phyloP scores from a whole-genome alignment of 257 asterid species.

The Gynochthodes officinalis region DNA sequence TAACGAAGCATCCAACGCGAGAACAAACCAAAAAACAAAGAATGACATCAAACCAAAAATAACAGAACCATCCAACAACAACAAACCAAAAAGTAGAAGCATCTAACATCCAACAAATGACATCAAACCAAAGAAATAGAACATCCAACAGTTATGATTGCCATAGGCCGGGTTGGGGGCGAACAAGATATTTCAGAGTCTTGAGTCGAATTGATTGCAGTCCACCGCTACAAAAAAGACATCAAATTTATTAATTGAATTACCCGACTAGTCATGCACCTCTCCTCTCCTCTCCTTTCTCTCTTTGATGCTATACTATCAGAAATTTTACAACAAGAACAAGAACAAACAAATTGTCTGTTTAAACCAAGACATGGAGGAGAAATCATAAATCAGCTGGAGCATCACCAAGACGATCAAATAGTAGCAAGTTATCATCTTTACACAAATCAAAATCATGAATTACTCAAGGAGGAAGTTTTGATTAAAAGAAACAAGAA shows the following conservation, averaged over 20 bases:
- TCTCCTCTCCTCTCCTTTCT: too few species aligned
- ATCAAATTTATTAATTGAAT: not conserved
- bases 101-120: too few species aligned
- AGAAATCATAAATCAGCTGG: not conserved
- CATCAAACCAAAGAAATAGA: too few species aligned
- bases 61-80: too few species aligned
- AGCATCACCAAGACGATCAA: not conserved
- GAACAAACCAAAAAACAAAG: too few species aligned
- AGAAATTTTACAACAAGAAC: not conserved
- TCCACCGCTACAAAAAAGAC: not conserved
- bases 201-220: constrained; percentile 1
- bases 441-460: not conserved
- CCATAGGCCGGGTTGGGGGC: constrained; percentile 46
- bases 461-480: constrained; percentile 9
- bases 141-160: constrained; percentile 38
- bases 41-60: too few species aligned
- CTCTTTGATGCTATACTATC: constrained; percentile 10
- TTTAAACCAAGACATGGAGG: not conserved
- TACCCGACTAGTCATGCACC: too few species aligned
- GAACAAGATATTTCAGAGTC: constrained; percentile 3
- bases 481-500: not conserved
- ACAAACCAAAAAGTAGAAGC: too few species aligned
- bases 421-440: not conserved
- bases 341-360: too few species aligned
- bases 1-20: too few species aligned